These are phyloP conservation scores for Pseudogymnoascus sp. DNA, from an alignment of 2,329 filamentous ascomycete genomes.

Conservation along the genomic window DNA sequence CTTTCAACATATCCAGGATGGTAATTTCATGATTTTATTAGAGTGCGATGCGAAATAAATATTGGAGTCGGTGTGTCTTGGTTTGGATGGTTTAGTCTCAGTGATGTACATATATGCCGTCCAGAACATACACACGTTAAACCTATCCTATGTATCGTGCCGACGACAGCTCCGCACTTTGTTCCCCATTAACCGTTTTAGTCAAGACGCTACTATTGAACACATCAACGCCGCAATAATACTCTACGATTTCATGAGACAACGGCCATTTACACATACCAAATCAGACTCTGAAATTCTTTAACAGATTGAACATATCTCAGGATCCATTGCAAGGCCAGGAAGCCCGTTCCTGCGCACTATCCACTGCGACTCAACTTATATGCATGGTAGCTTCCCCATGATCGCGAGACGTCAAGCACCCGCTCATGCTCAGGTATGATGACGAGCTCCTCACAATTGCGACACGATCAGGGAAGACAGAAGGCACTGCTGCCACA, in stretches of 20 bases:
- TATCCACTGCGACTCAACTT: neutral
- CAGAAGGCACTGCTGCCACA: constrained; percentile 4
- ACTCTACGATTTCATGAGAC: neutral
- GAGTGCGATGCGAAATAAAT: constrained; percentile 16
- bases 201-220: constrained; percentile 8
- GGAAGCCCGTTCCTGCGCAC: neutral
- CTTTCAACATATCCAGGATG: constrained; percentile 48
- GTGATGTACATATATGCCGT: constrained; percentile 3
- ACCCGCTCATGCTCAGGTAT: constrained; percentile 5
- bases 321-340: neutral
- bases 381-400: constrained; percentile 6
- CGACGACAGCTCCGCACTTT: constrained; percentile 8
- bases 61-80: constrained; percentile 17
- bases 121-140: neutral
- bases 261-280: neutral
- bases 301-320: neutral
- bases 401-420: constrained; percentile 6
- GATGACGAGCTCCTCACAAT: constrained; percentile 8
- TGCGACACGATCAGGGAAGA: constrained; percentile 6
- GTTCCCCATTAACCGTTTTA: constrained; percentile 9
- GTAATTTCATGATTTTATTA: neutral
- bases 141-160: constrained; percentile 4
- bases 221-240: constrained; percentile 6
- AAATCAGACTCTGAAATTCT: neutral
- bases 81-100: neutral